These are phyloP conservation scores for Gomphus bonarii DNA, from an alignment of 1,284 basidiomycete species.

Conservation along the genomic window DNA sequence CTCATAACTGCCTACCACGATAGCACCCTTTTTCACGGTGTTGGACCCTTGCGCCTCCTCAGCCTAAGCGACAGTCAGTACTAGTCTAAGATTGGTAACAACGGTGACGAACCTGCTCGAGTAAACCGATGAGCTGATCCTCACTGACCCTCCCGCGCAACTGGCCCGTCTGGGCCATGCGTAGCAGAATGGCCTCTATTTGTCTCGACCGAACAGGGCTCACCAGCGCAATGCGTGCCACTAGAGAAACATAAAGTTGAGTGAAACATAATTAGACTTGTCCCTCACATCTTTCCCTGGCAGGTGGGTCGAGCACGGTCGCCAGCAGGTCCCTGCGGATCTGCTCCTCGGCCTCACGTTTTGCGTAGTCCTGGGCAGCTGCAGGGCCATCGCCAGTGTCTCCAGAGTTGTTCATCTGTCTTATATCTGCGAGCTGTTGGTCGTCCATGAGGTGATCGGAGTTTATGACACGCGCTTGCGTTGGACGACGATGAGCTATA, in stretches of 20 bases:
- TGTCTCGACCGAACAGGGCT: constrained; percentile 81
- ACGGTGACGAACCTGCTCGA: constrained; percentile 72
- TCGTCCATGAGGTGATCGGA: constrained; percentile 7
- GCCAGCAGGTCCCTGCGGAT: constrained; percentile 74
- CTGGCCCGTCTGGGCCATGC: constrained; percentile 93
- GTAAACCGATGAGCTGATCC: constrained; percentile 79
- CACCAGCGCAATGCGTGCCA: constrained; percentile 88
- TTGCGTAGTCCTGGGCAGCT: constrained; percentile 30
- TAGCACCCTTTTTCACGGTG: constrained; percentile 48
- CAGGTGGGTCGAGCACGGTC: constrained; percentile 80
- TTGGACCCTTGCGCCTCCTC: constrained; percentile 52
- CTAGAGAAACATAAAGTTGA: constrained; percentile 27
- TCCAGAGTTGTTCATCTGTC: not conserved
- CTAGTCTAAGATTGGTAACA: too few relatives aligned
- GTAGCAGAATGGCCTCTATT: constrained; percentile 77
- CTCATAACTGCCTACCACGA: constrained; percentile 44
- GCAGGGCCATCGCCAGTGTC: not conserved
- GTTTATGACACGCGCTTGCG: not conserved
- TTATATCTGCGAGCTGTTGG: constrained; percentile 5
- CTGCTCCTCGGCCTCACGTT: constrained; percentile 58
- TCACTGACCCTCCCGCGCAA: constrained; percentile 80
- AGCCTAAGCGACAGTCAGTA: constrained; percentile 33
- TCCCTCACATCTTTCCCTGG: constrained; percentile 80
- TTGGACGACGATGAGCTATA: constrained; percentile 25
- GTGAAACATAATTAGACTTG: not conserved